Conservation (phyloP, 2,329 filamentous ascomycete genomes). For the Colletotrichum shisoi region DNA sequence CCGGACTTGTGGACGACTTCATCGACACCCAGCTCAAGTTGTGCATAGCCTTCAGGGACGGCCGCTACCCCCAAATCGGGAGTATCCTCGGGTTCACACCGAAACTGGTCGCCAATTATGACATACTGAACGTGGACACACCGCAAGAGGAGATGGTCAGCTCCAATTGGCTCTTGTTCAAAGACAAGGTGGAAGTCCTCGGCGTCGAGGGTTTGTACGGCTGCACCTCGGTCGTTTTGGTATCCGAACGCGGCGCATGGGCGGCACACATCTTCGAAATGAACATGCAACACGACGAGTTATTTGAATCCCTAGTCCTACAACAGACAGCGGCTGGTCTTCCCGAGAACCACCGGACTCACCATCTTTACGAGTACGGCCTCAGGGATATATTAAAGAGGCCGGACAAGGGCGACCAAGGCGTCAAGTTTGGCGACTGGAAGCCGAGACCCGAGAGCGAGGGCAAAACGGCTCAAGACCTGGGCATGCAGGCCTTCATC, state of each 20-base stretch:
- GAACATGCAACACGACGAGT: not conserved
- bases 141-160: not conserved
- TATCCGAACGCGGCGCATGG: slow-evolving; percentile 1
- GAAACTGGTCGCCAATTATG: not conserved
- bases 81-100: not conserved
- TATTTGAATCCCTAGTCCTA: not conserved
- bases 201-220: not conserved
- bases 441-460: not conserved
- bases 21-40: too few species aligned
- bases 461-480: not conserved
- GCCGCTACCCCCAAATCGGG: too few species aligned
- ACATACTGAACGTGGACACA: too few species aligned
- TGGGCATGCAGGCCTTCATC: not conserved
- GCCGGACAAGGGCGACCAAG: not conserved
- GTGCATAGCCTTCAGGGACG: too few species aligned
- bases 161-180: not conserved
- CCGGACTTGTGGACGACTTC: too few species aligned
- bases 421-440: not conserved
- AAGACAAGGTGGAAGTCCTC: not conserved
- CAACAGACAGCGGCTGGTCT: not conserved
- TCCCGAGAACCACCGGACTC: not conserved
- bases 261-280: not conserved
- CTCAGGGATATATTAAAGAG: not conserved
- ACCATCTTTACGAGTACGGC: not conserved
- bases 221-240: not conserved